Evolutionary conservation across 805 yeast species (phyloP), one percentile per base, ranked within the genome.

Genomic region (Zygoascus biomembranicola): DNA sequence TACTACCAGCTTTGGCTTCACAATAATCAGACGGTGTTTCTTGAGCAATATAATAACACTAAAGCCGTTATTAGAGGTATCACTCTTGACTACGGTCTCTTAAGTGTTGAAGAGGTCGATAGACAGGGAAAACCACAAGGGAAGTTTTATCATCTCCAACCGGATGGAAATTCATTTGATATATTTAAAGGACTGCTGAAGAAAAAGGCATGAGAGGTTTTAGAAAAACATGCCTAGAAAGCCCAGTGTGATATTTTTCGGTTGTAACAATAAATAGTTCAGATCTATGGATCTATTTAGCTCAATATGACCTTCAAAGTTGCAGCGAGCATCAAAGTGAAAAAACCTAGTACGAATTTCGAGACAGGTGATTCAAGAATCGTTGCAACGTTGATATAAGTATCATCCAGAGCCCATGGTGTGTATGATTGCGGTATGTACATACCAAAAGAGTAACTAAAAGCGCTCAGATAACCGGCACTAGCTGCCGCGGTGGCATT

Each of bases 91-190:
- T 86, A 84, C 68, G 99, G 99, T 0, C 73, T 90, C 71, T 70
- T 94, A 54, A 69, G 82, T 13, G 99, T 87, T 1, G 82, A 80
- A 55, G 96, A 87, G 58, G 66, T 82, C 8, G 77, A 78, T 49
- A 59, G 68, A 5, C 63, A 68, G 13, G 77, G 76, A 20, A 64
- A 60, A 11, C 72, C 72, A 14, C 80, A 84, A 1, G 87, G 88
- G 0, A 75, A 72, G 43, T 71, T 63, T 4, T 82, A 77, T 58
- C 85, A 88, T 60, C 71, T 94, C 47, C 97, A 90, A 67, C 98
- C 99, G 0, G 99, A 94, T 68, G 99, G 99, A 0, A 94, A 94
- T 66, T 88, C 97, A 2, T 94, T 94, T 64, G 98, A 94, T 66
- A 90, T 94, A 77, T 86, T 94, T 72, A 85, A 78, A 60, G 98